Conservation (phyloP, 1,284 basidiomycete species). For the Exsudoporus floridanus region DNA sequence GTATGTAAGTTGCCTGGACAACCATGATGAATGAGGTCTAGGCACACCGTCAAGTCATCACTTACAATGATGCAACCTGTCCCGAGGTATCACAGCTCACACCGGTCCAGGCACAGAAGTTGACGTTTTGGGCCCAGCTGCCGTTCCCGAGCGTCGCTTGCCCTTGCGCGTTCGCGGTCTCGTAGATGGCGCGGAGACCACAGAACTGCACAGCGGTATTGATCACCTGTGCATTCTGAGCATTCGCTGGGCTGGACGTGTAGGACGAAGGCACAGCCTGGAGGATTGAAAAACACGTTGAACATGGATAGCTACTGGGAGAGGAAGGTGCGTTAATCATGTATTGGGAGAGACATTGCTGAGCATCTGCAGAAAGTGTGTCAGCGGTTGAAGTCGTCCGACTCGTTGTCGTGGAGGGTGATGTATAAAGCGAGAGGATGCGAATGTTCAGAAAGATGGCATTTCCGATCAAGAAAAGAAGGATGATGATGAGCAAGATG, state of each 20-base stretch:
- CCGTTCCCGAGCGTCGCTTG: conserved; percentile 42
- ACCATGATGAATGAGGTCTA: neutral
- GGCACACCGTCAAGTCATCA: conserved; percentile 3
- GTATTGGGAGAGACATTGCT: conserved; percentile 50
- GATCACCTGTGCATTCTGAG: conserved; percentile 36
- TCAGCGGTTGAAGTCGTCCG: conserved; percentile 25
- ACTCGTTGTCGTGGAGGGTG: conserved; percentile 14
- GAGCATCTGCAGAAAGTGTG: conserved; percentile 40
- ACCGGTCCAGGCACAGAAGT: conserved; percentile 51
- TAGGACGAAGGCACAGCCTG: conserved; percentile 41
- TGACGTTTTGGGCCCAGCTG: conserved; percentile 48
- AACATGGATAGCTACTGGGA: conserved; percentile 48
- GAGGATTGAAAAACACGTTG: conserved; percentile 45
- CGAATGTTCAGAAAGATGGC: conserved; percentile 42
- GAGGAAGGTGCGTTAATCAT: conserved; percentile 46
- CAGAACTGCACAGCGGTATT: conserved; percentile 49
- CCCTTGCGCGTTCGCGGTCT: conserved; percentile 41
- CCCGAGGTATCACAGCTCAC: conserved; percentile 46
- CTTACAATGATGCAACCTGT: conserved; percentile 46
- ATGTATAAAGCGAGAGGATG: conserved; percentile 27
- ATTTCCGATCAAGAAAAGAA: conserved; percentile 47
- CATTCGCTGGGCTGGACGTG: conserved; percentile 29
- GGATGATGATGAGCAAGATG: conserved; percentile 38
- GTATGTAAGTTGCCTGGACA: conserved; percentile 42
- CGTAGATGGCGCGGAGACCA: conserved; percentile 49